These are phyloP conservation scores for Lepiota brunneoincarnata DNA, from an alignment of 768 basidiomycete genomes.

Conservation along the genomic window DNA sequence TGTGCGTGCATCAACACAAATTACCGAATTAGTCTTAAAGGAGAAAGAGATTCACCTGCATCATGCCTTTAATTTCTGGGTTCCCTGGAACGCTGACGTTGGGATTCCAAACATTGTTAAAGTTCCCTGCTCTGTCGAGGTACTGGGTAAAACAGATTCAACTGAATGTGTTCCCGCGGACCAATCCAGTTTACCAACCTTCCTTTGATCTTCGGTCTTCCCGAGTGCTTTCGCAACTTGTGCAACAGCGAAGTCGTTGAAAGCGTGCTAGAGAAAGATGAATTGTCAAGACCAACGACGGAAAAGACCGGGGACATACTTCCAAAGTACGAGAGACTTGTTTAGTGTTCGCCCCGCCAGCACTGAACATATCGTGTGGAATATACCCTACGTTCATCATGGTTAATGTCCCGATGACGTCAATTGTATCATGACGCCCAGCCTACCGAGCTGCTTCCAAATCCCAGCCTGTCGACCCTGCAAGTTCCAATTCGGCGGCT, in stretches of 20 bases:
- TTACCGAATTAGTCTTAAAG: neutral
- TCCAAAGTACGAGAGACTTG: slow-evolving; percentile 63
- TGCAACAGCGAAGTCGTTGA: slow-evolving; percentile 62
- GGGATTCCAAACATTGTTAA: slow-evolving; percentile 58
- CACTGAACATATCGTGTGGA: slow-evolving; percentile 36
- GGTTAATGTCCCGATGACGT: neutral
- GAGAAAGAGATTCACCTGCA: slow-evolving; percentile 41
- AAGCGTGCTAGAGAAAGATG: slow-evolving; percentile 45
- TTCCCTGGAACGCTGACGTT: slow-evolving; percentile 49
- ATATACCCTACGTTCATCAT: slow-evolving; percentile 30
- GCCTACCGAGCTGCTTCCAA: slow-evolving; percentile 52
- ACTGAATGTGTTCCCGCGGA: neutral
- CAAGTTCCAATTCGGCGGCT: slow-evolving; percentile 60
- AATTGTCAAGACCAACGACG: neutral
- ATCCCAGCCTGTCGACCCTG: slow-evolving; percentile 56
- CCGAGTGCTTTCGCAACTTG: slow-evolving; percentile 59
- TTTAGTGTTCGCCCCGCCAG: slow-evolving; percentile 56
- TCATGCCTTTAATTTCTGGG: slow-evolving; percentile 50
- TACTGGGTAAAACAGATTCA: slow-evolving; percentile 35
- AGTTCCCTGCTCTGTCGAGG: slow-evolving; percentile 51
- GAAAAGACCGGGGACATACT: slow-evolving; percentile 27
- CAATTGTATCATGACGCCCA: neutral
- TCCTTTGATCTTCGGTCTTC: slow-evolving; percentile 44
- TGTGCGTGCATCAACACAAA: neutral
- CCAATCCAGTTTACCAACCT: slow-evolving; percentile 32